Base-by-base conservation (phyloP, 345 rosid species). In the Sisymbrium irio region DNA sequence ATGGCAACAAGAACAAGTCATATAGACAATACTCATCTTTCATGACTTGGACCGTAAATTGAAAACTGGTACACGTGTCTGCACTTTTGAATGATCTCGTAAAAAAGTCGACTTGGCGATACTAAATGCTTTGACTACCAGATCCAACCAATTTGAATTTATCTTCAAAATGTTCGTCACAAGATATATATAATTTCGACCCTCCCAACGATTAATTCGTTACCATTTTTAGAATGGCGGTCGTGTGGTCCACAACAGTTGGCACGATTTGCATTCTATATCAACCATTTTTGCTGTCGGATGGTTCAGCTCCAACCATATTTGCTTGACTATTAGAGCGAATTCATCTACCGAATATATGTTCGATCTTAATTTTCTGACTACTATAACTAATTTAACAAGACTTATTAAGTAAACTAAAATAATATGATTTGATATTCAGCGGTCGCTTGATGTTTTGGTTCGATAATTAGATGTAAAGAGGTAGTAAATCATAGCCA, bases 281-380 rank as follows among this genome's bases (percentile, higher is more conserved):
- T 25, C 70, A 54, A 62, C 50, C 57, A 68, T 33, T 32, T 50
- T 61, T 51, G 69, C 50, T 76, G 74, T 68, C 64, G 25, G 63
- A 75, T 68, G 41, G 46, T 51, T 76, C 33, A 62, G n/a, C 70
- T 68, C 69, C 67, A 76, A 69, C 75, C 35, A 69, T 55, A 62
- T 35, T 75, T 61, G 14, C 46, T 61, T 75, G 64, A 68, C 50
- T 67, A 50, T 42, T 58, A 15, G 3, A 41, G 46, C 9, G 6
- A 41, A 42, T 41, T 32, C 7, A 49, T 25, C 22, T 56, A 56
- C 65, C 35, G 7, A 33, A 25, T n/a, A 7, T 73, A 20, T 42
- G 40, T 42, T 10, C 14, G 1, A 42, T 27, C 25, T 30, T 55
- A 5, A 8, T 56, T 55, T 49, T 35, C 37, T 35, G 37, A 35